Evolutionary conservation across 2,329 filamentous ascomycete genomes (phyloP).

Genomic region (Emericellopsis cladophorae): DNA sequence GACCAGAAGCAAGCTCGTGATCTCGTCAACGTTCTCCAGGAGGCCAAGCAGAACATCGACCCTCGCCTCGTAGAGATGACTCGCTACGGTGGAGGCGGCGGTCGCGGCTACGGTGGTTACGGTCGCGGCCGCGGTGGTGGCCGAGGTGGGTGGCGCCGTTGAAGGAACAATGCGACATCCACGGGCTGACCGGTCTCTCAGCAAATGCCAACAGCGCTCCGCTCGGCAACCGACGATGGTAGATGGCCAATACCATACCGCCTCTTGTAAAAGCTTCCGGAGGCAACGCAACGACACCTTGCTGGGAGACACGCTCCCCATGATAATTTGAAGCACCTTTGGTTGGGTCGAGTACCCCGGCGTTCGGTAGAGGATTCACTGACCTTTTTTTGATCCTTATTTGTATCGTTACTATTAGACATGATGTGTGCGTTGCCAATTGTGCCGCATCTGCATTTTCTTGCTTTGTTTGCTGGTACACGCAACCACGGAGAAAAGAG

Average conservation of each 20-base stretch:
- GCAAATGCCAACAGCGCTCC: constrained; percentile 38
- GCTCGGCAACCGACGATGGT: constrained; percentile 38
- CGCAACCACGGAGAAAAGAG: too few species aligned
- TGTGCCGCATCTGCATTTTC: background rate
- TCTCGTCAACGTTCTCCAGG: constrained; percentile 80
- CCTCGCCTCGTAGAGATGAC: constrained; percentile 93
- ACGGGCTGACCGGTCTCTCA: constrained; percentile 22
- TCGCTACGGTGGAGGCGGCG: constrained; percentile 76
- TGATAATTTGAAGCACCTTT: background rate
- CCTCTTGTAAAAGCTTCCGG: too few species aligned
- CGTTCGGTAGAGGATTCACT: constrained; percentile 18
- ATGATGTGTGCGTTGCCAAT: constrained; percentile 2
- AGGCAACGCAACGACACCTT: too few species aligned
- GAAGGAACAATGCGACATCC: constrained; percentile 14
- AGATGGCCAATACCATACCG: constrained; percentile 8
- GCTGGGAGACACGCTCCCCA: background rate
- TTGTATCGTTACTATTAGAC: constrained; percentile 6
- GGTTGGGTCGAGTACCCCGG: constrained; percentile 6
- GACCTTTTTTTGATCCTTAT: background rate
- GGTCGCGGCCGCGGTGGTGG: constrained; percentile 48
- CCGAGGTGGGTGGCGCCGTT: constrained; percentile 32
- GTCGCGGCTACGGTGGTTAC: constrained; percentile 61
- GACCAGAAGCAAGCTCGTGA: constrained; percentile 94
- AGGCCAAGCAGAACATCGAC: constrained; percentile 97
- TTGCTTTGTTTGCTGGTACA: background rate